Evolutionary conservation across 352 stramenopile genomes (phyloP), one percentile per base, ranked within the genome.

Genomic region (Phytopythium vexans): DNA sequence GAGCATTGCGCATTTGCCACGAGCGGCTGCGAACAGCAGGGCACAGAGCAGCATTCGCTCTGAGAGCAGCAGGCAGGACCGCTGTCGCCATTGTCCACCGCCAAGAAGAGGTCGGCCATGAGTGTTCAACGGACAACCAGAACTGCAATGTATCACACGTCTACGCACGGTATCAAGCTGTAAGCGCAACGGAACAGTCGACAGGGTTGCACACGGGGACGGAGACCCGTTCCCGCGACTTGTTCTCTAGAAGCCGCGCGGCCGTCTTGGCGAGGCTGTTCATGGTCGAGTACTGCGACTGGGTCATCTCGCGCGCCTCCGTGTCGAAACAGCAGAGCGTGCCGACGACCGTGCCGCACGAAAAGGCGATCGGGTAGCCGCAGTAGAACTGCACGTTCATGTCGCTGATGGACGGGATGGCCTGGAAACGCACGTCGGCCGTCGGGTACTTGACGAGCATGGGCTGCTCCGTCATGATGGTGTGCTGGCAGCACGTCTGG

Each of bases 311-410:
- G 36, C 51, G 52, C 31, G 59, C 46, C 33, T 36, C 31, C 38
- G 42, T 41, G 34, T 70, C 66, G 11, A 72, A 37, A 33, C 62
- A 67, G 46, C 59, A 75, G 6, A 75, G 11, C 0, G 66, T 60
- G 8, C 66, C 66, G 1, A 78, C 40, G 10, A 72, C 56, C 4
- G 27, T 10, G 44, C 67, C 64, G 6, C 37, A 56, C 41, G 48
- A 46, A 12, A 67, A 34, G 0, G 56, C 54, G 8, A 75, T 46
- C 33, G 76, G 76, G 61, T 81, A 84, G 33, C 76, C 76, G 44
- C 55, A 70, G 61, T 87, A 84, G 54, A 82, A 84, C 16, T 75
- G 68, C 15, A 56, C 54, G 14, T 27, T 8, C 44, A 40, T 39
- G 12, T 50, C 33, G 0, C 62, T 54, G 3, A 65, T 47, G 0